Evolutionary conservation across 2,329 filamentous ascomycete genomes (phyloP).

Genomic region (Emmonsiellopsis sp.): DNA sequence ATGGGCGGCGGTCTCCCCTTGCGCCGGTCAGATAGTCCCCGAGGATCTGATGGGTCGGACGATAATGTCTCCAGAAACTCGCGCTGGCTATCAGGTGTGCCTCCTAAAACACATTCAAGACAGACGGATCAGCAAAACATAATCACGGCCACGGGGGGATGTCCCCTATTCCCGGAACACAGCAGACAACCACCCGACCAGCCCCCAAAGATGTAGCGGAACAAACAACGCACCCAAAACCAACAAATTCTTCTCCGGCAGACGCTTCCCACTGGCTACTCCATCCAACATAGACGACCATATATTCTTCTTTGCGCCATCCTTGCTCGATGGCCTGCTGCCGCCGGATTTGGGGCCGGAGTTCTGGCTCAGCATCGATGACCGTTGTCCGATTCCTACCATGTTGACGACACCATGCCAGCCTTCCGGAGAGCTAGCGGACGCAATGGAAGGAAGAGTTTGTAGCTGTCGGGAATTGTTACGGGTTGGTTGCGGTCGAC

Average conservation of each 20-base stretch:
- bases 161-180: too few relatives aligned
- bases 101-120: slow-evolving; percentile 40
- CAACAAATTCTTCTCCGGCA: slow-evolving; percentile 86
- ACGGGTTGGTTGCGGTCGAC: too few relatives aligned
- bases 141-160: too few relatives aligned
- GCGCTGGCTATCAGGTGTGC: slow-evolving; percentile 70
- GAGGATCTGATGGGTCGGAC: slow-evolving; percentile 33
- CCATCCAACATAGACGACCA: slow-evolving; percentile 91
- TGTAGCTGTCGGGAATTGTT: too few relatives aligned
- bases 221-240: slow-evolving; percentile 57
- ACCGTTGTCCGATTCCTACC: slow-evolving; percentile 29
- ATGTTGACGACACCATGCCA: slow-evolving; percentile 29
- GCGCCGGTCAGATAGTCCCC: slow-evolving; percentile 37
- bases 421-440: background rate
- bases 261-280: slow-evolving; percentile 78
- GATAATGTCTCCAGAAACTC: slow-evolving; percentile 64
- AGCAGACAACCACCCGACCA: too few relatives aligned
- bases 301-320: slow-evolving; percentile 68
- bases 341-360: slow-evolving; percentile 24
- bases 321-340: slow-evolving; percentile 46
- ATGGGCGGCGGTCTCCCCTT: slow-evolving; percentile 60
- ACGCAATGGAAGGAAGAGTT: background rate
- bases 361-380: slow-evolving; percentile 30
- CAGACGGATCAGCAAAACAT: background rate
- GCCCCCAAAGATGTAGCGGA: background rate